Conservation (phyloP, 2,329 filamentous ascomycete species). For the Cordyceps cicadae region DNA sequence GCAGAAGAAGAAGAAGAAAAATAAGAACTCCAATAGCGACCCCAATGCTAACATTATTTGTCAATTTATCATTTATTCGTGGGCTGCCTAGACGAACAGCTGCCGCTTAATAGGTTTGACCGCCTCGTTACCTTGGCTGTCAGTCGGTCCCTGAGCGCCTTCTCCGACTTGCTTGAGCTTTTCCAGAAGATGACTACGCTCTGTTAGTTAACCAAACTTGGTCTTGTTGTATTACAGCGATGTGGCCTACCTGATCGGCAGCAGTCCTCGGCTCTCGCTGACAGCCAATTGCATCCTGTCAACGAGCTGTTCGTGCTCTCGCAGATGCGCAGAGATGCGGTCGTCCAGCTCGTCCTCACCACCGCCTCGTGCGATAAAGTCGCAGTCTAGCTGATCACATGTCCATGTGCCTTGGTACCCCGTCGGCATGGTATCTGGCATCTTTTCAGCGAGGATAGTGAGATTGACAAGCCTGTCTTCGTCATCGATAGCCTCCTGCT, state of each 20-base stretch:
- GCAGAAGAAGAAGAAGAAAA: neutral
- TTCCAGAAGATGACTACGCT: slow-evolving; percentile 3
- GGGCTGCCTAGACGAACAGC: neutral
- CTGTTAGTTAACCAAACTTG: neutral
- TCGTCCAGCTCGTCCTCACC: slow-evolving; percentile 45
- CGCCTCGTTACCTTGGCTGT: slow-evolving; percentile 1
- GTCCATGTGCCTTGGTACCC: slow-evolving; percentile 58
- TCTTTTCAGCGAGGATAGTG: slow-evolving; percentile 39
- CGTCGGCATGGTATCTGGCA: slow-evolving; percentile 40
- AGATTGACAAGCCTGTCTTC: slow-evolving; percentile 30
- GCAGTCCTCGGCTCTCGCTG: slow-evolving; percentile 46
- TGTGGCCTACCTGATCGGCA: slow-evolving; percentile 47
- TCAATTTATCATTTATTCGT: neutral
- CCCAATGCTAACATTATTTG: neutral
- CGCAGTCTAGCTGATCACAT: slow-evolving; percentile 57
- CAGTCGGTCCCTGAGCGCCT: neutral
- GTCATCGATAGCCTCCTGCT: slow-evolving; percentile 17
- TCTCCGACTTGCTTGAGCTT: slow-evolving; percentile 9
- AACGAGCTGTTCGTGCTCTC: slow-evolving; percentile 49
- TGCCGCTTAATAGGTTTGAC: slow-evolving; percentile 3
- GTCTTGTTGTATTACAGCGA: neutral
- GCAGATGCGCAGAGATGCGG: slow-evolving; percentile 52
- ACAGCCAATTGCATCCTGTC: slow-evolving; percentile 45
- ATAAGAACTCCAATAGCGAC: neutral
- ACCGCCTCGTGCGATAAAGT: slow-evolving; percentile 55